Evolutionary conservation across 2,329 filamentous ascomycete species (phyloP).

Genomic region (Epichloe hybrida): DNA sequence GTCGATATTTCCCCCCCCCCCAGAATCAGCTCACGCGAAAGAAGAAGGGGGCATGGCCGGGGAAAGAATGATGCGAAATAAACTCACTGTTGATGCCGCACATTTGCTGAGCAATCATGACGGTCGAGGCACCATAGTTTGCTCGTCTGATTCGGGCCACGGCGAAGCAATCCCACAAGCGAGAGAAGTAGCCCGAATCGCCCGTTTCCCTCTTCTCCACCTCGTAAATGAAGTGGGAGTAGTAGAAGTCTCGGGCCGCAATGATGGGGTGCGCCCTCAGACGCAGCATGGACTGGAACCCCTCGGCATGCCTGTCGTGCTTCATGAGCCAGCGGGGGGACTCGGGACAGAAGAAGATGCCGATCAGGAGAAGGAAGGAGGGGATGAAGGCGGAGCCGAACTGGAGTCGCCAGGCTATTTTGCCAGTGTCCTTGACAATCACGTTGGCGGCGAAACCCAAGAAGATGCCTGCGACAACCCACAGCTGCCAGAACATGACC

Average conservation of each 20-base stretch:
- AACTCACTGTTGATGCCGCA: conserved; percentile 23
- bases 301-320: conserved; percentile 42
- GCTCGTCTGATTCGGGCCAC: conserved; percentile 56
- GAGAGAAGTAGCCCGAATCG: conserved; percentile 17
- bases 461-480: conserved; percentile 25
- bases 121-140: conserved; percentile 59
- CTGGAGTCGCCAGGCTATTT: conserved; percentile 44
- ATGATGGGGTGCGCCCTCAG: conserved; percentile 40
- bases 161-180: conserved; percentile 43
- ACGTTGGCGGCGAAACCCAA: conserved; percentile 37
- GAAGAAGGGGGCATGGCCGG: neutral
- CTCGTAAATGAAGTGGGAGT: conserved; percentile 25
- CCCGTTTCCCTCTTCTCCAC: conserved; percentile 16
- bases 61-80: neutral
- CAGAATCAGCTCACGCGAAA: neutral
- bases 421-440: conserved; percentile 36
- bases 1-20: too few relatives aligned
- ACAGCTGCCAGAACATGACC: conserved; percentile 60
- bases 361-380: conserved; percentile 33
- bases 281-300: conserved; percentile 35
- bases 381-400: conserved; percentile 42
- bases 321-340: conserved; percentile 52
- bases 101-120: conserved; percentile 66
- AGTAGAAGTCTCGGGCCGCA: conserved; percentile 44
- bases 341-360: conserved; percentile 50